phyloP scores from a whole-genome alignment of 2,329 filamentous ascomycete genomes.

The Sporothrix sp. region DNA sequence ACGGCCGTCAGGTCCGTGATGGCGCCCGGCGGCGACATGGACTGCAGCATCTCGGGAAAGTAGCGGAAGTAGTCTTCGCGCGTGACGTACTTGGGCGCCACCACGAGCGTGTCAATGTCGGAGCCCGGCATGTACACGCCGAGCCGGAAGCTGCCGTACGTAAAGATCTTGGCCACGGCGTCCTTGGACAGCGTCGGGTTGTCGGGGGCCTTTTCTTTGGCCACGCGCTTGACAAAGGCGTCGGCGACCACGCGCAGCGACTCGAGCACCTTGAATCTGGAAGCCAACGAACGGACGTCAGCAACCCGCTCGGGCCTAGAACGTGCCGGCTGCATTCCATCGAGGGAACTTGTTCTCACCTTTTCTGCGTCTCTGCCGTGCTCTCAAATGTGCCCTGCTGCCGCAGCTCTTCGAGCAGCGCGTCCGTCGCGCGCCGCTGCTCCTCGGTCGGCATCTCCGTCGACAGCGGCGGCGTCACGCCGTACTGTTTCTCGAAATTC shows the following conservation, averaged over 20 bases:
- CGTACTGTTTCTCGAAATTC: slow-evolving; percentile 32
- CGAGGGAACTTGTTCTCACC: slow-evolving; percentile 47
- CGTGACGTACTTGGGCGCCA: slow-evolving; percentile 80
- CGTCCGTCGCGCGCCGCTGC: slow-evolving; percentile 68
- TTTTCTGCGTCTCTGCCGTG: slow-evolving; percentile 69
- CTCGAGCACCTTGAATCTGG: slow-evolving; percentile 60
- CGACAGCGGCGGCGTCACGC: slow-evolving; percentile 80
- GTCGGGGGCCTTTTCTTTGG: slow-evolving; percentile 58
- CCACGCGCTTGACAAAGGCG: slow-evolving; percentile 79
- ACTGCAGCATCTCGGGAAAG: slow-evolving; percentile 70
- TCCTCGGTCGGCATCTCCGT: slow-evolving; percentile 61
- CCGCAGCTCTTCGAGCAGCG: slow-evolving; percentile 75
- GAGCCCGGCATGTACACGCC: slow-evolving; percentile 92
- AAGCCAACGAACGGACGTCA: background rate
- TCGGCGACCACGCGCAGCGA: slow-evolving; percentile 71
- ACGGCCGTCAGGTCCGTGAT: slow-evolving; percentile 81
- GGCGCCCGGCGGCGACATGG: slow-evolving; percentile 66
- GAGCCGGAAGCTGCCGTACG: slow-evolving; percentile 89
- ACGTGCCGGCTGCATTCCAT: background rate
- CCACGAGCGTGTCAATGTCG: slow-evolving; percentile 93
- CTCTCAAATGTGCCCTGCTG: slow-evolving; percentile 87
- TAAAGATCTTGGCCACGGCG: slow-evolving; percentile 86
- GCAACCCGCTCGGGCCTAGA: too few species aligned
- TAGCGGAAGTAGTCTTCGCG: slow-evolving; percentile 86
- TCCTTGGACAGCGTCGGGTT: slow-evolving; percentile 70